Percentiles rank a stretch among this genome's conserved stretches.
Evolutionary conservation across 2,329 filamentous ascomycete genomes (phyloP).

Genomic region (Lecanicillium sp.): DNA sequence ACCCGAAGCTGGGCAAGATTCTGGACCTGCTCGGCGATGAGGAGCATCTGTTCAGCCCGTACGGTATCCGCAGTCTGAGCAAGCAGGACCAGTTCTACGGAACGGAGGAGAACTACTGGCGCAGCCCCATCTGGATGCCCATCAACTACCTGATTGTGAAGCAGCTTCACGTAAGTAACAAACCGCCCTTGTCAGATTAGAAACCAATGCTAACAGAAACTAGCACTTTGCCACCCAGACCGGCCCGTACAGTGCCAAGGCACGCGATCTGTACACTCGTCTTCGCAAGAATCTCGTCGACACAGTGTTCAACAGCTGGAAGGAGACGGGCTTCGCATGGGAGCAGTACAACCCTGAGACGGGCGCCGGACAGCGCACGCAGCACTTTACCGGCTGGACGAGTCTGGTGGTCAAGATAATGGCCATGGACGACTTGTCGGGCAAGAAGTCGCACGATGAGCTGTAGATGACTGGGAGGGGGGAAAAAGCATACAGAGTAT

Average conservation of each 20-base stretch:
- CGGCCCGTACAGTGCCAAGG: slow-evolving; percentile 63
- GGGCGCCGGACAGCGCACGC: slow-evolving; percentile 86
- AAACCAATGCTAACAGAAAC: neutral
- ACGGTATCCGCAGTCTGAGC: slow-evolving; percentile 86
- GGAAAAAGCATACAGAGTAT: slow-evolving; percentile 14
- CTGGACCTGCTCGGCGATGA: slow-evolving; percentile 75
- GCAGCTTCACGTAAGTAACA: slow-evolving; percentile 64
- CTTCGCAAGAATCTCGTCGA: slow-evolving; percentile 81
- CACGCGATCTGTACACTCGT: slow-evolving; percentile 66
- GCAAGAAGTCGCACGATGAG: slow-evolving; percentile 37
- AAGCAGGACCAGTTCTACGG: slow-evolving; percentile 77
- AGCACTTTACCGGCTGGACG: slow-evolving; percentile 99
- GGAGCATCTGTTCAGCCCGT: slow-evolving; percentile 81
- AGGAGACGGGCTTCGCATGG: slow-evolving; percentile 92
- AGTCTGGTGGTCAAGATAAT: slow-evolving; percentile 96
- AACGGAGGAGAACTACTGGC: slow-evolving; percentile 95
- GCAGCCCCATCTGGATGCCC: slow-evolving; percentile 90
- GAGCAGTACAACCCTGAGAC: slow-evolving; percentile 97
- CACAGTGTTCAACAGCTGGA: slow-evolving; percentile 84
- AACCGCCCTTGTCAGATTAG: neutral
- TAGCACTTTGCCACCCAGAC: slow-evolving; percentile 59
- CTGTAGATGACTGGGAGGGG: slow-evolving; percentile 28
- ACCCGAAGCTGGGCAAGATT: slow-evolving; percentile 65
- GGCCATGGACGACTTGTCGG: slow-evolving; percentile 71
- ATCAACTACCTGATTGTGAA: slow-evolving; percentile 87